Evolutionary conservation across 495 filamentous ascomycete species (phyloP).

Genomic region (Hypomontagnella submonticulosa): DNA sequence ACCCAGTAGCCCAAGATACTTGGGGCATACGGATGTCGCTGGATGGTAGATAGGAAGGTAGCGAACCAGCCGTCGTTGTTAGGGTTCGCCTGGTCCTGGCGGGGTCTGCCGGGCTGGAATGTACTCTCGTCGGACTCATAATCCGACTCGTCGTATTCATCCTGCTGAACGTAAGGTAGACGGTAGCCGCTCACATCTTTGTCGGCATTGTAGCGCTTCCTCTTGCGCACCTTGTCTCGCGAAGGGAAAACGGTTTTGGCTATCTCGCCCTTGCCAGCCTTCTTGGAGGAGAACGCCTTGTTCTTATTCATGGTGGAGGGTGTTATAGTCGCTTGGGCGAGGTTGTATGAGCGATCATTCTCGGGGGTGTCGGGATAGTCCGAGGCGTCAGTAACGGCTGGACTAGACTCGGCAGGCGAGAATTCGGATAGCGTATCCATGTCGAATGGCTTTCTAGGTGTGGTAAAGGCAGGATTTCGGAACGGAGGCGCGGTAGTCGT

Average conservation of each 20-base stretch:
- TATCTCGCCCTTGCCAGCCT: slow-evolving; percentile 58
- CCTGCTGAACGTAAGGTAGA: slow-evolving; percentile 48
- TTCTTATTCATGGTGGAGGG: slow-evolving; percentile 51
- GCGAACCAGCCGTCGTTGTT: slow-evolving; percentile 57
- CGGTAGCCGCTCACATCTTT: slow-evolving; percentile 57
- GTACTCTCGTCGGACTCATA: slow-evolving; percentile 57
- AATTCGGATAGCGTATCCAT: slow-evolving; percentile 70
- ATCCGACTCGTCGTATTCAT: slow-evolving; percentile 71
- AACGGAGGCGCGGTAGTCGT: slow-evolving; percentile 62
- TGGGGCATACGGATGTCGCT: slow-evolving; percentile 85
- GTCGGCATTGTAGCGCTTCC: slow-evolving; percentile 55
- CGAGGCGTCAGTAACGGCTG: slow-evolving; percentile 72
- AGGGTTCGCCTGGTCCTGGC: slow-evolving; percentile 51
- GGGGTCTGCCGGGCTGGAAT: slow-evolving; percentile 37
- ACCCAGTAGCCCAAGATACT: slow-evolving; percentile 86
- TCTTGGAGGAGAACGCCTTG: slow-evolving; percentile 54
- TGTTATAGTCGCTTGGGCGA: slow-evolving; percentile 53
- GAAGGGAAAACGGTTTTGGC: slow-evolving; percentile 42
- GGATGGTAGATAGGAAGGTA: slow-evolving; percentile 73
- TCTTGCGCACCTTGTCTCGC: slow-evolving; percentile 58
- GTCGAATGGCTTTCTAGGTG: slow-evolving; percentile 76
- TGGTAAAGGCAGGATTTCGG: slow-evolving; percentile 78
- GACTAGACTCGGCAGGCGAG: slow-evolving; percentile 85
- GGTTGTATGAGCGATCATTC: slow-evolving; percentile 49
- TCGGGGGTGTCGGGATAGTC: slow-evolving; percentile 65